These are phyloP conservation scores for Carex parvula DNA, from an alignment of 176 grass and related monocot species.

Conservation along the genomic window DNA sequence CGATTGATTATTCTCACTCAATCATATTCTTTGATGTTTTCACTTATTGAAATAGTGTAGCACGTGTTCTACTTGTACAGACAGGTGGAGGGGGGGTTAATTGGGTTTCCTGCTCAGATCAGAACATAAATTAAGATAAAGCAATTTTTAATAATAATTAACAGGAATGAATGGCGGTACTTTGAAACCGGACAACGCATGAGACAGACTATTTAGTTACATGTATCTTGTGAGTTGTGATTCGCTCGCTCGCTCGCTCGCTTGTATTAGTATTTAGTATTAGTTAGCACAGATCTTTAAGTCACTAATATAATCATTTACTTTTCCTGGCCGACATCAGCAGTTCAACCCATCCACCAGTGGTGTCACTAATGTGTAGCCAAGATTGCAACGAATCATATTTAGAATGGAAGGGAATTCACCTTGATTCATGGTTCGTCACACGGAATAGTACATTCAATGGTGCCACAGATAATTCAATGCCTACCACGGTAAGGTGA, in stretches of 20 bases:
- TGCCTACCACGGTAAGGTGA: neutral
- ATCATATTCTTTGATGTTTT: neutral
- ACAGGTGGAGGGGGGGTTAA: no score
- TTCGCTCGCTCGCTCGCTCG: no score
- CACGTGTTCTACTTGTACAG: neutral
- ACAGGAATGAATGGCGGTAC: neutral
- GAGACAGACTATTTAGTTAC: neutral
- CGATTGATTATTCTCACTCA: no score
- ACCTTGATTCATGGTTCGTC: neutral
- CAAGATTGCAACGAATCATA: neutral
- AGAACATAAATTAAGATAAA: neutral
- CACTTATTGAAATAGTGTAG: neutral
- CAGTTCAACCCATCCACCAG: neutral
- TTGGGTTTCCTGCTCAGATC: neutral
- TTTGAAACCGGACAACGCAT: neutral
- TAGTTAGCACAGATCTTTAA: conserved; percentile 4
- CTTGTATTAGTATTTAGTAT: no score
- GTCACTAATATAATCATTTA: neutral
- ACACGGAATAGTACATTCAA: neutral
- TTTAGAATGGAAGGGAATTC: neutral
- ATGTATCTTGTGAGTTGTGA: neutral
- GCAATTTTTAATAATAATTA: neutral
- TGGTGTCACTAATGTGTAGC: neutral
- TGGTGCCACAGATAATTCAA: neutral
- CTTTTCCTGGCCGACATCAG: conserved; percentile 13